Evolutionary conservation across 2,329 filamentous ascomycete genomes (phyloP), one percentile per base, ranked within the genome.

Genomic region (Dendrostoma leiphaemia): DNA sequence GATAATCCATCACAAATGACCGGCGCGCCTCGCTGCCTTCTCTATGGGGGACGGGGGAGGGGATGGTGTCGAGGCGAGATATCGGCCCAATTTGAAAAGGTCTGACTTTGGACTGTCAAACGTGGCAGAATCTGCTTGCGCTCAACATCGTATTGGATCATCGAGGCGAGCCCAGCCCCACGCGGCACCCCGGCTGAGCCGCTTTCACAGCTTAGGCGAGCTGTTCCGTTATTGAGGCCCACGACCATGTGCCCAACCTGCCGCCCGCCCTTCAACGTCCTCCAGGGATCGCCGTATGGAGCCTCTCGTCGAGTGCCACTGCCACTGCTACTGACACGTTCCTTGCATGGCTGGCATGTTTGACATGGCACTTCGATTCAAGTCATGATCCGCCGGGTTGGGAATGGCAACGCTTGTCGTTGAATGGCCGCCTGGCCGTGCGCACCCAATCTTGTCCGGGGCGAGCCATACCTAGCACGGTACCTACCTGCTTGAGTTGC

Each of bases 161-260:
- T 35, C 9, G 38, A 45, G 37, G 23, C 24, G 29, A 44, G 31
- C 19, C 24, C 10, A 40, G 38, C 28, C 52, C 52, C 47, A 46
- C 52, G 52, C 29, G 21, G 21, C 32, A 41, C 35, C 19, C 44
- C 47, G 47, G 47, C 32, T 38, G 47, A 37, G 28, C 48, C 38
- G 38, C 38, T 41, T 41, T 41, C 26, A 15, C 26, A 23, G 17
- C 31, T 41, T 51, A 54, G 52, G 52, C 52, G 52, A 54, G 52
- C 26, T 51, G 47, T 51, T 54, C 52, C 52, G 52, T 54, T 54
- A 45, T 41, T 41, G 38, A 24, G 38, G 38, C 38, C 38, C 38
- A 41, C 38, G 38, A 37, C 17, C 4, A 21, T 12, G n/a, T 24
- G 38, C n/a, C n/a, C n/a, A 8, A 41, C 15, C 9, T 38, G 17